Percentiles rank a stretch among this genome's conserved stretches.
phyloP scores from a whole-genome alignment of 441 rosid genomes.

The California macrophylla region DNA sequence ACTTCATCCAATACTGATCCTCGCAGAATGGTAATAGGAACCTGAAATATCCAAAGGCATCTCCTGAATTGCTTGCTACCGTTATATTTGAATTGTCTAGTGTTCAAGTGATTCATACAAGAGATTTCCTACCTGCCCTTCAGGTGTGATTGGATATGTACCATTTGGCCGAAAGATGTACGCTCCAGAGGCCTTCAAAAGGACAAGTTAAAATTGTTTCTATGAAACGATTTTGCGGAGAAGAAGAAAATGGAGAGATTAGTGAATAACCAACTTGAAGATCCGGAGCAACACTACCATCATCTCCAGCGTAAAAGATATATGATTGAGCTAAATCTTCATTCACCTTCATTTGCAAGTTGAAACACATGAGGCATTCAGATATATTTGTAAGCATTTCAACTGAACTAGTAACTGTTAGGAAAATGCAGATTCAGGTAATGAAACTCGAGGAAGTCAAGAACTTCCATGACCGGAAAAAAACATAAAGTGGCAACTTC shows the following conservation, averaged over 20 bases:
- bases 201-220: slow-evolving; percentile 14
- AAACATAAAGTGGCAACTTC: background rate
- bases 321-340: slow-evolving; percentile 42
- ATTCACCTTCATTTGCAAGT: slow-evolving; percentile 26
- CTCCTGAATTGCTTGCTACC: slow-evolving; percentile 12
- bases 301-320: slow-evolving; percentile 49
- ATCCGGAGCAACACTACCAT: slow-evolving; percentile 35
- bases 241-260: background rate
- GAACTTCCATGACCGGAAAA: background rate
- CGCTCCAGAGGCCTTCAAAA: slow-evolving; percentile 70
- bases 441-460: background rate
- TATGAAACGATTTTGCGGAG: background rate
- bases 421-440: background rate
- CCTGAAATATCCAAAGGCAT: slow-evolving; percentile 38
- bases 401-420: background rate
- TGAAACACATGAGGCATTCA: slow-evolving; percentile 7
- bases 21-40: slow-evolving; percentile 51
- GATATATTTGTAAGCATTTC: slow-evolving; percentile 1
- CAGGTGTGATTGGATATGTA: slow-evolving; percentile 48
- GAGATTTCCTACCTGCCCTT: slow-evolving; percentile 45
- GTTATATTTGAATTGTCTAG: slow-evolving; percentile 11
- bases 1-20: slow-evolving; percentile 82
- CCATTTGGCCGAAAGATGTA: slow-evolving; percentile 97
- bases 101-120: slow-evolving; percentile 13
- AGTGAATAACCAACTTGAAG: slow-evolving; percentile 51